Percentiles rank a stretch among this genome's conserved stretches.
Evolutionary conservation across 495 filamentous ascomycete genomes (phyloP).

Genomic region (Podospora australis): DNA sequence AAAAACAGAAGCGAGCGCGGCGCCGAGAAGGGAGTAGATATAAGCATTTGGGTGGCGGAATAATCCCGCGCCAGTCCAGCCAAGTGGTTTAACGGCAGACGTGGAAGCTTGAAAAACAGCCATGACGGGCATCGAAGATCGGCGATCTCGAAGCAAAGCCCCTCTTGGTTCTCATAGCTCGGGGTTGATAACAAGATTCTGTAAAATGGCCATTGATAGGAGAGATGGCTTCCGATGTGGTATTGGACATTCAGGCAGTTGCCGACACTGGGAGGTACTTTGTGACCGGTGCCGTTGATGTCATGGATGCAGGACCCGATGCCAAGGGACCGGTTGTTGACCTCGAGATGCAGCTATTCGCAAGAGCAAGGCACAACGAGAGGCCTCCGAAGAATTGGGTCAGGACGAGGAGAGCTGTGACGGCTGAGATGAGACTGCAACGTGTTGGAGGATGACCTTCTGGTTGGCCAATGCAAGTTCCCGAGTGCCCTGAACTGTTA

Average conservation of each 20-base stretch:
- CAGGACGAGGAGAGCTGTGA: not conserved
- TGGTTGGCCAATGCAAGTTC: not conserved
- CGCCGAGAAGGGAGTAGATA: not conserved
- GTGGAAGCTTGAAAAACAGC: not conserved
- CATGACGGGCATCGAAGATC: no score
- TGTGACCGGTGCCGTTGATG: not conserved
- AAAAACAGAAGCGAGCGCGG: constrained; percentile 1
- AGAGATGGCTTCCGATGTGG: not conserved
- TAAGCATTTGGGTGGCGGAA: not conserved
- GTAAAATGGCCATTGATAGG: no score
- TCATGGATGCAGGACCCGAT: not conserved
- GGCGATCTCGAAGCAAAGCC: no score
- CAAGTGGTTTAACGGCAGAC: not conserved
- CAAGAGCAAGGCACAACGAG: not conserved
- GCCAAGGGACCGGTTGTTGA: not conserved
- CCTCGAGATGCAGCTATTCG: not conserved
- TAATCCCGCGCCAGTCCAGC: not conserved
- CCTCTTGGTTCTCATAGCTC: no score
- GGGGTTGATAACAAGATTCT: no score
- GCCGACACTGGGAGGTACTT: no score
- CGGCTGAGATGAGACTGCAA: not conserved
- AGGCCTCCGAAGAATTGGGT: not conserved
- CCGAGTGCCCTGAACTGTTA: not conserved
- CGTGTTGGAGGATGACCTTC: not conserved
- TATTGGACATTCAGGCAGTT: no score